A percentile compares a stretch with the other conserved stretches of the same genome.
Conservation (phyloP, 208 protist genomes). For the Naegleria gruberi region DNA sequence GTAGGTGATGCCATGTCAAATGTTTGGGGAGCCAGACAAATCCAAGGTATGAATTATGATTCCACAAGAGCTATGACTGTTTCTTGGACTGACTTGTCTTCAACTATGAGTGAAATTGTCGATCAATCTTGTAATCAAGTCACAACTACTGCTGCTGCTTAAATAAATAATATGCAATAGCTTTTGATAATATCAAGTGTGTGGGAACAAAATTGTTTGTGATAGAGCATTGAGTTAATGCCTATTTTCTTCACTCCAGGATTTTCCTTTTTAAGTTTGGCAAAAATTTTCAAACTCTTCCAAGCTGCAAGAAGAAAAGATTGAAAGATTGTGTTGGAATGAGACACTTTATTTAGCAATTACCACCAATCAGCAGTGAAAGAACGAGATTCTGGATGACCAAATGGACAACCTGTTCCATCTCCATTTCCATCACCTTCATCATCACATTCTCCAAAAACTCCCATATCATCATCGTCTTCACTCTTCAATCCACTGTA, state of each 20-base stretch:
- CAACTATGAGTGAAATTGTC: background rate
- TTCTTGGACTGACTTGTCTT: background rate
- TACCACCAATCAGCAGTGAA: background rate
- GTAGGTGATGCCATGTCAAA: background rate
- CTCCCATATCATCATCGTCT: background rate
- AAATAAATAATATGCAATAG: too few relatives aligned
- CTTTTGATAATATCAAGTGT: too few relatives aligned
- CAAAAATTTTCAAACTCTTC: too few relatives aligned
- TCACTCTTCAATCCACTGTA: background rate
- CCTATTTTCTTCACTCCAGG: too few relatives aligned
- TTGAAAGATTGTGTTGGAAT: too few relatives aligned
- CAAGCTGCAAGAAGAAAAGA: too few relatives aligned
- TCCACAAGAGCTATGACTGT: background rate
- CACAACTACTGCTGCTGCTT: too few relatives aligned
- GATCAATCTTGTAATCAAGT: background rate
- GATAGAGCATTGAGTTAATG: too few relatives aligned
- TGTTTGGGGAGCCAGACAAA: background rate
- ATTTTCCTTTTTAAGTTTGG: too few relatives aligned
- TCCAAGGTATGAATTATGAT: background rate
- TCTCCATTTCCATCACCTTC: background rate
- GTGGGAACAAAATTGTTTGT: too few relatives aligned
- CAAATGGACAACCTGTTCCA: background rate
- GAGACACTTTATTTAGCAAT: too few relatives aligned
- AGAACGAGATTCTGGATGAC: background rate
- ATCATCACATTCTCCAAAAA: background rate